phyloP scores from a whole-genome alignment of 345 rosid species.

The Lepidium africanum region DNA sequence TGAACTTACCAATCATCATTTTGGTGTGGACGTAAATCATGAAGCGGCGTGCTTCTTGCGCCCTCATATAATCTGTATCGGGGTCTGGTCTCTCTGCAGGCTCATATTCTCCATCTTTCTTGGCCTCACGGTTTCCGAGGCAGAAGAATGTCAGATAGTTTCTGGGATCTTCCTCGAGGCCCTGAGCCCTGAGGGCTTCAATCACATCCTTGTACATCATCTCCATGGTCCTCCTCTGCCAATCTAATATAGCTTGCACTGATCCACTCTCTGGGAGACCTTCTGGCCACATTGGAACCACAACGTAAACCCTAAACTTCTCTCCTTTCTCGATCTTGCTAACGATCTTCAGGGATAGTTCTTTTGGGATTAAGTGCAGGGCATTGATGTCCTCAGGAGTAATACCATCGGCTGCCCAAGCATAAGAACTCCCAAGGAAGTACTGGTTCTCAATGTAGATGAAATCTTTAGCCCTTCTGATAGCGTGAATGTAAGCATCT shows the following conservation, averaged over 20 bases:
- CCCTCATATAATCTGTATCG: constrained; percentile 35
- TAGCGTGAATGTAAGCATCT: constrained; percentile 91
- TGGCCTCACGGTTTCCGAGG: constrained; percentile 89
- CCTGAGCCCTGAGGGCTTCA: constrained; percentile 68
- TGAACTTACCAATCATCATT: constrained; percentile 90
- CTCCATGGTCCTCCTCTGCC: constrained; percentile 97
- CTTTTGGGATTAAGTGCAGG: constrained; percentile 90
- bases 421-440: constrained; percentile 89
- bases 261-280: constrained; percentile 93
- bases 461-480: constrained; percentile 88
- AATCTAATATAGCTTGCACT: constrained; percentile 92
- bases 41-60: constrained; percentile 77
- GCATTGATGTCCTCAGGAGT: constrained; percentile 87
- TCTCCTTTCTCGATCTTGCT: constrained; percentile 91
- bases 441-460: constrained; percentile 94
- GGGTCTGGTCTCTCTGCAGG: constrained; percentile 83
- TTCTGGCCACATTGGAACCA: constrained; percentile 99
- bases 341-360: constrained; percentile 84
- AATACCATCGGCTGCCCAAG: constrained; percentile 74
- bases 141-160: constrained; percentile 95
- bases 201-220: constrained; percentile 89
- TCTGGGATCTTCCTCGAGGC: constrained; percentile 71
- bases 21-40: constrained; percentile 97
- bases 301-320: constrained; percentile 77
- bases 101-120: constrained; percentile 85